A percentile compares a stretch with the other conserved stretches of the same genome.
Evolutionary conservation across 139 green algal species (phyloP).

Genomic region (Tetradesmus lagerheimii): DNA sequence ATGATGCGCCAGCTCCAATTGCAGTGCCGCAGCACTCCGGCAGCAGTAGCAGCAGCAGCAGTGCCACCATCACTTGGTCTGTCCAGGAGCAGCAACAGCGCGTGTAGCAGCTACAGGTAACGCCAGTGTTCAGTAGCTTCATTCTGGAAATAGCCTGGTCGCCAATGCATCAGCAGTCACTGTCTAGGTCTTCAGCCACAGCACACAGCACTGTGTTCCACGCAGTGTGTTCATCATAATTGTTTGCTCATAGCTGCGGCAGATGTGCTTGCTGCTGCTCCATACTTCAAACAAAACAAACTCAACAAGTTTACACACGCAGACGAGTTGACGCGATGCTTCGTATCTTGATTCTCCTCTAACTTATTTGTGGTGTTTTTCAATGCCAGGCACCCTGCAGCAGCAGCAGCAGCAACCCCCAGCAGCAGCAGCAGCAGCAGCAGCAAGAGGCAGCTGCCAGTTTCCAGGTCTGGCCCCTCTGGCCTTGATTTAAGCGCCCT

Average conservation of each 20-base stretch:
- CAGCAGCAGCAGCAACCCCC: neutral
- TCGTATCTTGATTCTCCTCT: no score
- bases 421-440: conserved; percentile 5
- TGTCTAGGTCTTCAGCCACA: no score
- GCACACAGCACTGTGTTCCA: no score
- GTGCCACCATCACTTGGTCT: neutral
- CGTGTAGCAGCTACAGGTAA: neutral
- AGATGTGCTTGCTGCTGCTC: no score
- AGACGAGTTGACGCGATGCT: no score
- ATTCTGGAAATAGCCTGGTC: neutral
- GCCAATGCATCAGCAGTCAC: neutral
- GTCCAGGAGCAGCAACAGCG: neutral
- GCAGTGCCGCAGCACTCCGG: neutral
- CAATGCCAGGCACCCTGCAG: neutral
- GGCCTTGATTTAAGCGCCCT: conserved; percentile 50
- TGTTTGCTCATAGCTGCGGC: no score
- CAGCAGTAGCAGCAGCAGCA: neutral
- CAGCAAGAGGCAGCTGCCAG: neutral
- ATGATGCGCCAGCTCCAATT: neutral
- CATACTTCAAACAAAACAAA: no score
- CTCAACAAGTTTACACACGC: no score
- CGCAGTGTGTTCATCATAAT: no score
- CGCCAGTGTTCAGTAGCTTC: neutral
- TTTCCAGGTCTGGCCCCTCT: neutral
- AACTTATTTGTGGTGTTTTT: neutral